Evolutionary conservation across 106 monocot genomes (phyloP).

Genomic region (Dioscorea zingiberensis): DNA sequence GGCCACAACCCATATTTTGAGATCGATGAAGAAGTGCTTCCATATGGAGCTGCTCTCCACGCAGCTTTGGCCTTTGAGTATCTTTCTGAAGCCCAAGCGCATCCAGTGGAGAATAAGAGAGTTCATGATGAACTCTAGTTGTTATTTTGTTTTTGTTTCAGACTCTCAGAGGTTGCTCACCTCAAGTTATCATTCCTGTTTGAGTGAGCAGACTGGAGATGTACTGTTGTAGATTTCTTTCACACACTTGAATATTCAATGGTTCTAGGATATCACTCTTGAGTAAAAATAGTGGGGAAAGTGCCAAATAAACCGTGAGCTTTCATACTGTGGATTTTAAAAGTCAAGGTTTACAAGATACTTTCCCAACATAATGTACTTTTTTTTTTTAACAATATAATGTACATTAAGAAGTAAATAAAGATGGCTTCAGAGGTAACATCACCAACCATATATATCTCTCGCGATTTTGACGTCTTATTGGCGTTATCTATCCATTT

Average conservation of each 20-base stretch:
- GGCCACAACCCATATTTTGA: background rate
- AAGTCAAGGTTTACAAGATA: too few relatives aligned
- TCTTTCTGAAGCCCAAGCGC: slow-evolving; percentile 12
- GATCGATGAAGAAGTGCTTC: slow-evolving; percentile 23
- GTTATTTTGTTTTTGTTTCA: background rate
- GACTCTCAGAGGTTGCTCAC: background rate
- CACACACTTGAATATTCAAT: background rate
- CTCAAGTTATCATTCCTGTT: background rate
- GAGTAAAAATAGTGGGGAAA: too few relatives aligned
- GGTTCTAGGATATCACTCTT: too few relatives aligned
- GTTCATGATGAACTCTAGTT: slow-evolving; percentile 49
- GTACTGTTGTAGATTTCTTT: background rate
- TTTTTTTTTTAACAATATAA: too few relatives aligned
- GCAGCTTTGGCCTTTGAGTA: slow-evolving; percentile 50
- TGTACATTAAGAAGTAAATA: too few relatives aligned
- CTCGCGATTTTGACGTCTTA: too few relatives aligned
- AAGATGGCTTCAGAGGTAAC: too few relatives aligned
- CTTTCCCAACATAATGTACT: too few relatives aligned
- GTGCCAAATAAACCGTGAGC: too few relatives aligned
- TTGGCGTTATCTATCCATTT: too few relatives aligned
- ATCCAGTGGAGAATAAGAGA: background rate
- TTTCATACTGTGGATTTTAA: too few relatives aligned
- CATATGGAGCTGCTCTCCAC: slow-evolving; percentile 76
- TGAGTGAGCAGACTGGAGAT: background rate
- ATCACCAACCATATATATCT: too few relatives aligned